Percentiles rank a stretch among this genome's conserved stretches.
These are phyloP conservation scores for Alectoria sarmentosa DNA, from an alignment of 495 filamentous ascomycete genomes.

Conservation along the genomic window DNA sequence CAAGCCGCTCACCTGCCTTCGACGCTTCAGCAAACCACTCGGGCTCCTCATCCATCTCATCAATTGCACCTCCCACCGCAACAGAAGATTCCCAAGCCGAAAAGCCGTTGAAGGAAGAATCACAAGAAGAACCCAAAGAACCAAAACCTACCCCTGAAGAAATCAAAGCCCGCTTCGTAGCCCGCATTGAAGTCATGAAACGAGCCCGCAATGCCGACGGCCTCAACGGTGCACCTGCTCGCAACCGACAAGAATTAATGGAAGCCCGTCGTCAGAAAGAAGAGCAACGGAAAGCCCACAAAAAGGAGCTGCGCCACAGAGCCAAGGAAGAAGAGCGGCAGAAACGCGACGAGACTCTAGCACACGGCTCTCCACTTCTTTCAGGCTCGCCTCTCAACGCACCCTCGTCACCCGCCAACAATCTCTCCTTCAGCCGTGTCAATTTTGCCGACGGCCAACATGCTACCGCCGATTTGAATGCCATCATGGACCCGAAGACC, in stretches of 20 bases:
- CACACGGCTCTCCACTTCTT: constrained; percentile 51
- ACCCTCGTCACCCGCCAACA: constrained; percentile 41
- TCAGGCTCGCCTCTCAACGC: constrained; percentile 38
- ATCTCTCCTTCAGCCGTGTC: constrained; percentile 81
- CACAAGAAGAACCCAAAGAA: constrained; percentile 33
- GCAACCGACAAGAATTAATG: constrained; percentile 80
- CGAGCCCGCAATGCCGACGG: constrained; percentile 69
- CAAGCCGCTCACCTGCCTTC: constrained; percentile 56
- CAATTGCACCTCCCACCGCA: constrained; percentile 50
- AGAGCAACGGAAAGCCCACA: constrained; percentile 73
- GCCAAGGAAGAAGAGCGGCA: constrained; percentile 69
- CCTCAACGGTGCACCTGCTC: constrained; percentile 66
- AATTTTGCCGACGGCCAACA: constrained; percentile 79
- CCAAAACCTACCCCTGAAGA: constrained; percentile 55
- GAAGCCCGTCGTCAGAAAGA: constrained; percentile 83
- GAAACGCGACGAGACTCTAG: constrained; percentile 60
- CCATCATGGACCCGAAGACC: constrained; percentile 45
- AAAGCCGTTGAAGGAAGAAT: constrained; percentile 21
- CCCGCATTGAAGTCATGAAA: constrained; percentile 74
- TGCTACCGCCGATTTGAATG: constrained; percentile 57
- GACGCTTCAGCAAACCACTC: constrained; percentile 54
- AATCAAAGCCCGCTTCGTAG: constrained; percentile 66
- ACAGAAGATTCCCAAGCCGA: constrained; percentile 34
- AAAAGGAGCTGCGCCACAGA: constrained; percentile 68
- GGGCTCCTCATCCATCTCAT: constrained; percentile 65